A percentile compares a stretch with the other conserved stretches of the same genome.
These are phyloP conservation scores for Nigrospora osmanthi DNA, from an alignment of 2,329 filamentous ascomycete species.

Conservation along the genomic window DNA sequence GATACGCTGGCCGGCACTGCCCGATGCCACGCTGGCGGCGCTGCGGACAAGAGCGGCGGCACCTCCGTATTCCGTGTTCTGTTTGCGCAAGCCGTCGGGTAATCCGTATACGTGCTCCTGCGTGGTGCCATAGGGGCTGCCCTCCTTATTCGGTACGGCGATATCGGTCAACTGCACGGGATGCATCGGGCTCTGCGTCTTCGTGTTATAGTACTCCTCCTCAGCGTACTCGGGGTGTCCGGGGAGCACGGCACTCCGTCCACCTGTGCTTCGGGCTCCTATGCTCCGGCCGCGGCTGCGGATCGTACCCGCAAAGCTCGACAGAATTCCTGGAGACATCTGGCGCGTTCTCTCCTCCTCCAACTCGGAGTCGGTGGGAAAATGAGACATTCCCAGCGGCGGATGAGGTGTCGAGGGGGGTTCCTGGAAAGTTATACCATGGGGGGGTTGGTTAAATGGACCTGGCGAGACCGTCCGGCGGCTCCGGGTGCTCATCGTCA, in stretches of 20 bases:
- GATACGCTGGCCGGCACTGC: constrained; percentile 31
- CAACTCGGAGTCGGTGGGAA: constrained; percentile 61
- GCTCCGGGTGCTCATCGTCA: constrained; percentile 31
- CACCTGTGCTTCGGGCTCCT: no score
- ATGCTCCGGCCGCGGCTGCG: constrained; percentile 35
- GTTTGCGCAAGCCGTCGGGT: constrained; percentile 26
- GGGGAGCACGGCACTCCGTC: constrained; percentile 17
- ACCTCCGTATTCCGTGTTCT: constrained; percentile 41
- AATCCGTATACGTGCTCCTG: constrained; percentile 42
- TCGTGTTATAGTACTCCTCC: constrained; percentile 25
- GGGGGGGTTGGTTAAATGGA: constrained; percentile 21
- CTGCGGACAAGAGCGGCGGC: constrained; percentile 21
- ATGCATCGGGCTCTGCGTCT: constrained; percentile 47
- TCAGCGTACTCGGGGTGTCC: constrained; percentile 30
- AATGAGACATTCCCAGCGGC: constrained; percentile 79
- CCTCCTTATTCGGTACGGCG: constrained; percentile 38
- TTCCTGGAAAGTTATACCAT: constrained; percentile 13
- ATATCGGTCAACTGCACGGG: constrained; percentile 59
- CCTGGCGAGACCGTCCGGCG: constrained; percentile 25
- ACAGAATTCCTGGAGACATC: constrained; percentile 38
- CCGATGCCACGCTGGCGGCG: constrained; percentile 32
- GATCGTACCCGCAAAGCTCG: constrained; percentile 50
- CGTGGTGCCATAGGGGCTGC: constrained; percentile 28
- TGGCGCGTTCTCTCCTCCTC: constrained; percentile 42
- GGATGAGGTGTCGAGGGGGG: constrained; percentile 47